Evolutionary conservation across 2,329 filamentous ascomycete species (phyloP), one percentile per base, ranked within the genome.

Genomic region (Chaetomiaceae sp.): DNA sequence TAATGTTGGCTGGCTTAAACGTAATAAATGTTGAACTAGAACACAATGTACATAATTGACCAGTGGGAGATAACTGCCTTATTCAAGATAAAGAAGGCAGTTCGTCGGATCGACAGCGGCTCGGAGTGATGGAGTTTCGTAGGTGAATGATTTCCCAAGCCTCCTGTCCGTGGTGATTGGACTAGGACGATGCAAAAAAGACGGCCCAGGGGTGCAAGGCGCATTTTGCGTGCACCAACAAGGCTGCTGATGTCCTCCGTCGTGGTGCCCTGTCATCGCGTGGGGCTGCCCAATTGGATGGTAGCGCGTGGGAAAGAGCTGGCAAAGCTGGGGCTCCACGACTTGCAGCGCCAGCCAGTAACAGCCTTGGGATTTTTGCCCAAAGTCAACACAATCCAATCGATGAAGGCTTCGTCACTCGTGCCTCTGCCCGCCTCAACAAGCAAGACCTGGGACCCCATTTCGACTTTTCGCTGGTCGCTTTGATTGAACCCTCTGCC

Each of bases 381-480:
- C 58, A 62, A 61, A 63, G 64, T 65, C 64, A 66, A 65, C 64
- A 64, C 59, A 58, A 44, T 55, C 61, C 61, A 65, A 64, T 64
- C 57, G 58, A 57, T 49, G 58, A 57, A 61, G 56, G 54, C 63
- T 64, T 64, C 62, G 58, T 62, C 58, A 59, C 58, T 60, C 47
- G 23, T 56, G 54, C 55, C 48, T 44, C 56, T 56, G 50, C 56
- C 52, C 51, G 46, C 49, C 53, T 50, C 29, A 41, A 23, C 48
- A 51, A 41, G 51, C 43, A n/a, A n/a, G n/a, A n/a, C n/a, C n/a
- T n/a, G n/a, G n/a, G n/a, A n/a, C n/a, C 44, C 40, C 33, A n/a
- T 48, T 44, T 36, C 38, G 13, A 42, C 36, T 16, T 25, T 29
- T 29, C 38, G 33, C 33, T 30, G 27, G 50, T 52, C 45, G 51